Evolutionary conservation across 768 basidiomycete species (phyloP).

Genomic region (Lyophyllum semitale): DNA sequence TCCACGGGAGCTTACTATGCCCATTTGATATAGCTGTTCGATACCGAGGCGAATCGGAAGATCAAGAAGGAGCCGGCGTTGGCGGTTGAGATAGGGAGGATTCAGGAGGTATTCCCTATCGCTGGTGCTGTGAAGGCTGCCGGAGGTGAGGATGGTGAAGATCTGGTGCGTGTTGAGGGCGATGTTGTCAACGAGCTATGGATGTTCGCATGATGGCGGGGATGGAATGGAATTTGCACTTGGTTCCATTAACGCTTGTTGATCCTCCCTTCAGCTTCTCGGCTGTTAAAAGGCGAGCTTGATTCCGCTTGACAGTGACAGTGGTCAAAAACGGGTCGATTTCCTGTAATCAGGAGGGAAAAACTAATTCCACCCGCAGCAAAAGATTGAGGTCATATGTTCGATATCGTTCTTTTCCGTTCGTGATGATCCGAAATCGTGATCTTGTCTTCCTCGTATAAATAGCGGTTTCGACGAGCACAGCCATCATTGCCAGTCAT

Average conservation of each 20-base stretch:
- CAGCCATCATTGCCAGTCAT: neutral
- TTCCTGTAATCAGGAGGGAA: too few species aligned
- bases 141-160: neutral
- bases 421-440: neutral
- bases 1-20: neutral
- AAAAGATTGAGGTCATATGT: neutral
- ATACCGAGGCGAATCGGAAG: constrained; percentile 77
- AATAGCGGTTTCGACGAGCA: neutral
- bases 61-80: constrained; percentile 80
- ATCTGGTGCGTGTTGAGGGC: constrained; percentile 2
- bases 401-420: neutral
- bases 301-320: too few species aligned
- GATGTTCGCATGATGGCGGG: constrained; percentile 3
- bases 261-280: too few species aligned
- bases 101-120: constrained; percentile 1
- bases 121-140: neutral
- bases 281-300: too few species aligned
- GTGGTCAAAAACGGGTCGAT: too few species aligned
- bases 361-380: too few species aligned
- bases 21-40: constrained; percentile 73
- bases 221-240: too few species aligned
- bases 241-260: too few species aligned
- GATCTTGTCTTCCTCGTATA: neutral
- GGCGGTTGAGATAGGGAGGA: constrained; percentile 40
- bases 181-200: constrained; percentile 10